These are phyloP conservation scores for Aspergillus proliferans DNA, from an alignment of 2,329 filamentous ascomycete species.

Conservation along the genomic window DNA sequence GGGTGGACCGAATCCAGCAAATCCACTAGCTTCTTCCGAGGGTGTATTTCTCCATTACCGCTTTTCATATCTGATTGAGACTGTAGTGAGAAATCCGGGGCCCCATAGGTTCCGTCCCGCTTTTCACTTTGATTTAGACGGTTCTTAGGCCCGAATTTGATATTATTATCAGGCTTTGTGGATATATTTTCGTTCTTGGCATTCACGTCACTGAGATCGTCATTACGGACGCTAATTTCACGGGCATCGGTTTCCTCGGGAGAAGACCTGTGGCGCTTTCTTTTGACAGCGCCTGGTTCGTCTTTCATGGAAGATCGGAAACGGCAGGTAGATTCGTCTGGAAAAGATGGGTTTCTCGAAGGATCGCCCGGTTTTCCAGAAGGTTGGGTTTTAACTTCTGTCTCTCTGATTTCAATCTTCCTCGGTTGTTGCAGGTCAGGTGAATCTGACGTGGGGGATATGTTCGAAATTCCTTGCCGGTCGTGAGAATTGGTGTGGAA, in stretches of 20 bases:
- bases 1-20: conserved; percentile 18
- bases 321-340: neutral
- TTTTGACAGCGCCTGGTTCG: neutral
- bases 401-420: too few species aligned
- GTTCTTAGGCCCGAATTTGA: neutral
- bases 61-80: neutral
- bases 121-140: neutral
- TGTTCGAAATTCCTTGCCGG: too few species aligned
- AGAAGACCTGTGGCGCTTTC: conserved; percentile 8
- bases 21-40: conserved; percentile 31
- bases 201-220: neutral
- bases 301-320: neutral
- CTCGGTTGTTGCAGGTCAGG: too few species aligned
- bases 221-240: neutral
- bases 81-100: neutral
- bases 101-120: neutral
- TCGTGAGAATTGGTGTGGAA: too few species aligned
- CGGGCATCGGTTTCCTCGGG: neutral
- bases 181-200: neutral
- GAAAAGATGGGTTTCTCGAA: neutral
- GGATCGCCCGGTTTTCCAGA: neutral
- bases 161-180: neutral
- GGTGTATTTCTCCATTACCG: conserved; percentile 7
- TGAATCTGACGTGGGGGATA: too few species aligned
- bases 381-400: neutral